Base-by-base conservation (phyloP, 78 protist genomes). In the Kipferlia bialata region DNA sequence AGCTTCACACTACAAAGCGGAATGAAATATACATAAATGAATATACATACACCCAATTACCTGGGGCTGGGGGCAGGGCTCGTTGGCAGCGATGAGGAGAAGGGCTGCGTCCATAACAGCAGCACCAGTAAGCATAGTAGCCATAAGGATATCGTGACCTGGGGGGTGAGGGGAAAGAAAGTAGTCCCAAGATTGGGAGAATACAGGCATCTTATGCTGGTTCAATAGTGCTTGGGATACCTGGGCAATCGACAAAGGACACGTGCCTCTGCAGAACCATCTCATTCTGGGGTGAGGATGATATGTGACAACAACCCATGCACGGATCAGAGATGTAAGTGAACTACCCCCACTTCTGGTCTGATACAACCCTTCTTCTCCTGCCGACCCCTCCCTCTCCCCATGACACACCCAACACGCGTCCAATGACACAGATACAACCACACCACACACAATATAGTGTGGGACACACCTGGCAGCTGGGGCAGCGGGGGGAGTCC, bases 51-150 rank as follows among this genome's bases (percentile, higher is more conserved):
- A n/a, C n/a, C n/a, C n/a, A n/a, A n/a, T n/a, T n/a, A n/a, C n/a
- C n/a, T n/a, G n/a, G 32, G 99, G 98, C 84, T 97, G 99, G 54
- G 99, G 99, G 81, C 99, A 97, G 0, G 91, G 70, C 74, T 90
- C 96, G 62, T 93, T 94, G 39, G 96, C 98, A 2, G 98, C 99
- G 38, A 97, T 83, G 31, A 97, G 86, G 41, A 97, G 81, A 38
- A 97, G 73, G 7, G 99, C 99, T 0, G 98, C 99, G 76, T 97
- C 99, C 99, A 97, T 97, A 45, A 97, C 98, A 32, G 99, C 98
- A 2, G 99, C 99, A 28, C 99, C 99, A 91, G 89, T 94, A 45
- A 97, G 89, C 99, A 97, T 97, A 61, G 99, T 94, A 34, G 98
- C 98, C 99, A 97, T 97, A 59, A 97, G 93, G 38, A 96, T 88